Evolutionary conservation across 2,329 filamentous ascomycete genomes (phyloP), one percentile per base, ranked within the genome.

Genomic region (Corynespora cassiicola): DNA sequence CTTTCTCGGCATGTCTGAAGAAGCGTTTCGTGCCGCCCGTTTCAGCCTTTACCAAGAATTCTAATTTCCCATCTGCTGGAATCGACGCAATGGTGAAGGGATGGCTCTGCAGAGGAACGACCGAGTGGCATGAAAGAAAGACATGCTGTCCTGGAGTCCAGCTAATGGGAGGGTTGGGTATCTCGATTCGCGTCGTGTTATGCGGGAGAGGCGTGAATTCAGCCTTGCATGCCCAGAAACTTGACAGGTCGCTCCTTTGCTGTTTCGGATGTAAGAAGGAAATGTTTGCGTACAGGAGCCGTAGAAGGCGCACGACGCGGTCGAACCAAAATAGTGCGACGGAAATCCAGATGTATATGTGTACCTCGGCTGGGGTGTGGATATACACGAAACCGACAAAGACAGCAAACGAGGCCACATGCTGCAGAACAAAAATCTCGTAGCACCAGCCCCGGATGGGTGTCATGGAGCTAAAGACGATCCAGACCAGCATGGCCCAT

Each of bases 381-480:
- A 77, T 68, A 52, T 84, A 81, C 7, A 87, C 64, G 25, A 86
- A 71, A 69, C 79, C 85, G 23, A 87, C 67, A 54, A 88, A 78
- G 16, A 84, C 57, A 19, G 78, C 73, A 39, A 82, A 82, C 3
- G 81, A 79, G 11, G 80, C 61, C 17, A 88, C 69, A 58, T 89
- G 86, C 63, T 89, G 86, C 3, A 82, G 52, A 11, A 88, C 78
- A 58, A 88, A 89, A 1, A 87, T 43, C 67, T 89, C 86, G 60
- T 88, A 88, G 6, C 76, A 75, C 69, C 83, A 72, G n/a, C 80
- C 75, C 5, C 86, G 77, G 21, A 88, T 69, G 0, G 86, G 86
- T 6, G 80, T 75, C 37, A 86, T 72, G 2, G 82, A 83, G 6
- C 79, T 80, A 20, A 87, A 60, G 14, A 80, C 75, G 23, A 84